Base-by-base conservation (phyloP, 768 basidiomycete genomes). In the Boletus speciosus region DNA sequence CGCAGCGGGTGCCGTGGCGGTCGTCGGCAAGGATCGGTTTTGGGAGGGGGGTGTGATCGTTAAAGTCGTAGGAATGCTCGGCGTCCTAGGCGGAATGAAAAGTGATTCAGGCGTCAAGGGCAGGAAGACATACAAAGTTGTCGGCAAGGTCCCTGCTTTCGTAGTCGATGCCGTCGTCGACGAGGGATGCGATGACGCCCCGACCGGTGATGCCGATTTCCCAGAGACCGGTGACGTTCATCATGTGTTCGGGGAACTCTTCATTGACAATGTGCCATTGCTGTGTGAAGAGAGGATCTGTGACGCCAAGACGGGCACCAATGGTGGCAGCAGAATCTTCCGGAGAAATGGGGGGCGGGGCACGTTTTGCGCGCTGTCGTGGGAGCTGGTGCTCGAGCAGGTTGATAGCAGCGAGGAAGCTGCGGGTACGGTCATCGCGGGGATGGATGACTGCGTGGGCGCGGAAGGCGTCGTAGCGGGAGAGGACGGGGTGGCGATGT, bases 191-290 rank as follows among this genome's bases (percentile, higher is more conserved):
- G 39, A 91, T 86, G 29, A 98, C 76, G 7, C 92, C 95, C 61
- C 84, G 78, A 1, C 97, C 97, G 0, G 88, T 93, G 59, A 94
- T 79, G 4, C 93, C 95, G 74, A 87, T 81, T 31, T 88, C 90
- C 97, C 97, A 99, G 0, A 97, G 76, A 11, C 82, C 79, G 0
- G 93, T 88, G n/a, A 93, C 90, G 64, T 99, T 98, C 85, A 99
- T 88, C 78, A 80, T 84, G 60, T 91, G 82, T 63, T 88, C 81
- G 5, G 86, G 88, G 59, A 77, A 83, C 34, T 90, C 80, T 55
- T 89, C 84, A 72, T 99, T 98, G 56, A 97, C 81, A 23, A 98
- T 76, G 74, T 98, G 96, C 97, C 97, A 98, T 76, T 98, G 96
- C 54, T 81, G 70, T 15, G 77, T 66, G 67, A 97, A 93, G 55